These are phyloP conservation scores for Penicillium taxi DNA, from an alignment of 495 filamentous ascomycete species.

Conservation along the genomic window DNA sequence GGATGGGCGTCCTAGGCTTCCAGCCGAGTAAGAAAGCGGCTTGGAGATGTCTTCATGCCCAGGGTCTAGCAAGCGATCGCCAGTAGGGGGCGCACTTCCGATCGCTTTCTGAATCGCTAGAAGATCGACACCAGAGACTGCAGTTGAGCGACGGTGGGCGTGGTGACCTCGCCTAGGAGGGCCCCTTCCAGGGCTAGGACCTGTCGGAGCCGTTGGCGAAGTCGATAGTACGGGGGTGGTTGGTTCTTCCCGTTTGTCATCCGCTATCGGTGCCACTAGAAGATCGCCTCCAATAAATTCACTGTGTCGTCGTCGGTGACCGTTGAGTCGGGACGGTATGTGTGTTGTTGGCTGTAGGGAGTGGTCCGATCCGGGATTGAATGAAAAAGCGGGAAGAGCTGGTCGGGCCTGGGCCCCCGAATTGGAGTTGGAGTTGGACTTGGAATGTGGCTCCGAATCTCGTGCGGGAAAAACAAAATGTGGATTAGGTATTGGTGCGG, in stretches of 20 bases:
- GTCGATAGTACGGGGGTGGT: slow-evolving; percentile 31
- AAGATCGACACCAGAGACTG: slow-evolving; percentile 78
- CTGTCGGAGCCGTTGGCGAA: slow-evolving; percentile 40
- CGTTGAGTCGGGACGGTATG: slow-evolving; percentile 26
- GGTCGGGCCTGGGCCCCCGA: slow-evolving; percentile 17
- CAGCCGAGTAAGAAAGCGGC: slow-evolving; percentile 32
- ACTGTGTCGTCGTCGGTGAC: slow-evolving; percentile 66
- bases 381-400: slow-evolving; percentile 55
- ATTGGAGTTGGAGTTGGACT: slow-evolving; percentile 7
- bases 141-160: slow-evolving; percentile 77
- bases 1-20: slow-evolving; percentile 24
- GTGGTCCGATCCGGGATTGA: slow-evolving; percentile 47
- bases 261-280: slow-evolving; percentile 50
- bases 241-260: slow-evolving; percentile 54
- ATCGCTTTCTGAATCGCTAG: slow-evolving; percentile 59
- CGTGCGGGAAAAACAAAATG: slow-evolving; percentile 61
- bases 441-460: too few relatives aligned
- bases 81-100: slow-evolving; percentile 61
- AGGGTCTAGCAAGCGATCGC: slow-evolving; percentile 31
- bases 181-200: slow-evolving; percentile 37
- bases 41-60: slow-evolving; percentile 23
- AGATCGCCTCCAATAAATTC: slow-evolving; percentile 74
- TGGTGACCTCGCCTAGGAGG: slow-evolving; percentile 66
- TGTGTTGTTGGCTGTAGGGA: slow-evolving; percentile 23
- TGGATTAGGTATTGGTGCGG: slow-evolving; percentile 56